Evolutionary conservation across 768 basidiomycete genomes (phyloP).

Genomic region (Lactifluus pinguis): DNA sequence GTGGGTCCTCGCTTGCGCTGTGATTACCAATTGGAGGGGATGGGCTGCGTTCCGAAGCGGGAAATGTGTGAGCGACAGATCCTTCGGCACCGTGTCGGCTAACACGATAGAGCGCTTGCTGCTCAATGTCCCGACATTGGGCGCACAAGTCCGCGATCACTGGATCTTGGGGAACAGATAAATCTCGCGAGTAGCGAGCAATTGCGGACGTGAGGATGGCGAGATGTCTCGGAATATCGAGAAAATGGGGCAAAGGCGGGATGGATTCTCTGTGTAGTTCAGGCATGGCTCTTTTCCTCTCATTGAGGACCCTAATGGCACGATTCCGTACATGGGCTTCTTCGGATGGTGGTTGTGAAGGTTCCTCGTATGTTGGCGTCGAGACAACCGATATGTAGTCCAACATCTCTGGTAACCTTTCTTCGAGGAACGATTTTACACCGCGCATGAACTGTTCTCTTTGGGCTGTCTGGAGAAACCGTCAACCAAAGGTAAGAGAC

Average conservation of each 20-base stretch:
- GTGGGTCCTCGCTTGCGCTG: not conserved
- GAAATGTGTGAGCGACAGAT: not conserved
- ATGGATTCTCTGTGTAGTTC: conserved; percentile 60
- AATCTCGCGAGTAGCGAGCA: conserved; percentile 42
- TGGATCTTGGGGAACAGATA: conserved; percentile 26
- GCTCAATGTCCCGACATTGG: conserved; percentile 62
- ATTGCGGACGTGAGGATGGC: conserved; percentile 69
- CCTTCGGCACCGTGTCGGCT: conserved; percentile 30
- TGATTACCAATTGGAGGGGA: not conserved
- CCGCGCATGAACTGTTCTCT: conserved; percentile 81
- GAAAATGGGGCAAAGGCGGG: conserved; percentile 59
- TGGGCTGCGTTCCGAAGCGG: not conserved
- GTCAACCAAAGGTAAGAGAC: not conserved
- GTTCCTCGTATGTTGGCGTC: conserved; percentile 32
- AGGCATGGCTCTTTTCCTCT: conserved; percentile 47
- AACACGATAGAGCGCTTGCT: conserved; percentile 56
- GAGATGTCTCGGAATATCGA: conserved; percentile 73
- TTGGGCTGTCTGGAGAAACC: conserved; percentile 41
- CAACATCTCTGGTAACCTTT: conserved; percentile 59
- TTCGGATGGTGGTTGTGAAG: conserved; percentile 23
- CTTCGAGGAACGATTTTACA: conserved; percentile 61
- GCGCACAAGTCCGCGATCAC: conserved; percentile 47
- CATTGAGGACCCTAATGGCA: conserved; percentile 46
- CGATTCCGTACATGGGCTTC: conserved; percentile 27
- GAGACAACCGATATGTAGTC: conserved; percentile 74